Evolutionary conservation across 768 basidiomycete species (phyloP), one percentile per base, ranked within the genome.

Genomic region (Mycena olivaceomarginata): DNA sequence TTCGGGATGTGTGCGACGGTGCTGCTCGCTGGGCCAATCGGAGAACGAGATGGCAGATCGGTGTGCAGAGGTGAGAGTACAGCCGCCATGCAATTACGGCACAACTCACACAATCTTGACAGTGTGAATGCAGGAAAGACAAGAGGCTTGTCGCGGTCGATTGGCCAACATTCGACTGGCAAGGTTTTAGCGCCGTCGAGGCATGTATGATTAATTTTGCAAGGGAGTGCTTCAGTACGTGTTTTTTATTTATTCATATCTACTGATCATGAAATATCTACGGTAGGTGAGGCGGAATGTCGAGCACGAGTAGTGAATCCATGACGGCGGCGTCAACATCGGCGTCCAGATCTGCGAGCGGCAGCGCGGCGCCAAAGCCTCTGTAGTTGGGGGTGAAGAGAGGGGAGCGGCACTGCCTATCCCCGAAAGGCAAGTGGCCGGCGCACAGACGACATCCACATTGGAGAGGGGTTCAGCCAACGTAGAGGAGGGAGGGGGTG

Each of bases 1-100:
- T 73, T 57, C 22, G 72, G 72, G 25, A 73, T 73, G 72, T 43
- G 40, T 12, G 72, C n/a, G 5, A 45, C 72, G 41, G 8, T 73
- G 2, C 13, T 67, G 16, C 13, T 72, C 5, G 46, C 45, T 10
- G 56, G 65, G 2, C 72, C 72, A 5, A 73, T 72, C 40, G 71
- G 71, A 10, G 25, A 39, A 12, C 45, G 43, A 6, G 48, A 48
- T 0, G 71, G 71, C 5, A 20, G 8, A 18, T 71, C 0, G 70
- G 62, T 13, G 31, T 71, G 46, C 70, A 60, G n/a, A 70, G 68
- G 68, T 70, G 12, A 40, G 15, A 20, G 18, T 18, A 20, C 8
- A 40, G 37, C 31, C 18, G 15, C 25, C 10, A 25, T 51, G n/a
- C 2, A 3, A 37, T 59, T 16, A 62, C 18, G 39, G 60, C 39